phyloP scores from a whole-genome alignment of 371 early-diverging fungal genomes.

The Mortierella sp. region DNA sequence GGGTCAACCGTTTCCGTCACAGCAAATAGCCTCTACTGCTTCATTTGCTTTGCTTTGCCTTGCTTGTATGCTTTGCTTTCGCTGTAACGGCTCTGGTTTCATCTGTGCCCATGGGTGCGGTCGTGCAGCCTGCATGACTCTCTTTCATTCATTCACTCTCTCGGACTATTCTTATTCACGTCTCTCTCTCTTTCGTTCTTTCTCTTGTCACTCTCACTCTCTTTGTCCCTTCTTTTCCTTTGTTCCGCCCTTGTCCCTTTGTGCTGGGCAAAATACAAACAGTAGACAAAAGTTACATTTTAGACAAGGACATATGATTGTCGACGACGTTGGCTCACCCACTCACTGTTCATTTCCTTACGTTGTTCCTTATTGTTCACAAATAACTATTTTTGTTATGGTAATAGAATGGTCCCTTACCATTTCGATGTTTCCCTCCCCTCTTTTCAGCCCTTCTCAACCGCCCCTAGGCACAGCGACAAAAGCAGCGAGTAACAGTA shows the following conservation, averaged over 20 bases:
- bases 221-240: not conserved
- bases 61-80: not conserved
- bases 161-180: not conserved
- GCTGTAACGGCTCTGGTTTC: not conserved
- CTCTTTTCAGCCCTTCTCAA: not conserved
- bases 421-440: not conserved
- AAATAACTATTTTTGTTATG: not conserved
- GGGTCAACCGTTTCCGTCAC: too few species aligned
- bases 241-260: not conserved
- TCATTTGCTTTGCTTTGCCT: not conserved
- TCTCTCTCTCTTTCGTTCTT: not conserved
- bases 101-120: not conserved
- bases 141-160: not conserved
- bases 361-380: conserved; percentile 1
- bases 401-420: too few species aligned
- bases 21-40: not conserved
- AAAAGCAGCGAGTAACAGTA: not conserved
- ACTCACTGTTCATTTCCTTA: not conserved
- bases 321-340: not conserved
- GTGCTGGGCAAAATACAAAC: not conserved
- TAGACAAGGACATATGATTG: not conserved
- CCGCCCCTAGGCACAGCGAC: too few species aligned
- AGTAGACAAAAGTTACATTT: not conserved
- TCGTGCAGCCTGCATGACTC: not conserved
- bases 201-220: not conserved